Base-by-base conservation (phyloP, 371 early-diverging fungal species). In the Apophysomyces sp. region DNA sequence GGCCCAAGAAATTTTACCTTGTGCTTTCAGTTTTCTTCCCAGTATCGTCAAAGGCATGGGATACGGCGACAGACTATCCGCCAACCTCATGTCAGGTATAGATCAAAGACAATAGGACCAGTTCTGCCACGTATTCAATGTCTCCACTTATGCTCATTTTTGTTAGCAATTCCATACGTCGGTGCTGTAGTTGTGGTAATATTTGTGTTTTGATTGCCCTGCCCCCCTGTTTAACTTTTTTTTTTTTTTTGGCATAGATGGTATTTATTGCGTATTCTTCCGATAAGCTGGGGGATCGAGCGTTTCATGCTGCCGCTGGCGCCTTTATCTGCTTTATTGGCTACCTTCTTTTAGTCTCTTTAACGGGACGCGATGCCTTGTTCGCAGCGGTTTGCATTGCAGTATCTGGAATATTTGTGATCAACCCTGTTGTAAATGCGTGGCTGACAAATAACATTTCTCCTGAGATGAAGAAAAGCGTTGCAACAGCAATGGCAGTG, bases 401-500 rank as follows among this genome's bases (percentile, higher is more conserved):
- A 16, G 80, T 80, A 2, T 58, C 77, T 15, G 80, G 80, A 2
- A 74, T 80, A 2, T 77, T 77, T 60, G 69, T 77, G 2, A 74
- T 80, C 51, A 77, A 77, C 28, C 80, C 80, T 15, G 69, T 80
- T n/a, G 73, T 80, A 16, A 80, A 80, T 61, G 80, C 80, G 1
- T 80, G 80, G 80, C 51, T 80, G 41, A 80, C 77, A 6, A 66
- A 71, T 27, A 80, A 80, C 21, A 77, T 80, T 58, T 73, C 73
- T 0, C 80, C 77, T 8, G 72, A 77, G 7, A 80, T 77, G 80
- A 80, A 80, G 44, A 72, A 74, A 16, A 72, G 80, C 39, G 75
- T 80, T 2, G 77, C 77, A 4, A 77, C 80, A 18, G 80, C 80
- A 2, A 80, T 80, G 80, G 80, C 77, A 11, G 80, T 80, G 0